Evolutionary conservation across 345 rosid species (phyloP), one percentile per base, ranked within the genome.

Genomic region (Toxicodendron radicans): DNA sequence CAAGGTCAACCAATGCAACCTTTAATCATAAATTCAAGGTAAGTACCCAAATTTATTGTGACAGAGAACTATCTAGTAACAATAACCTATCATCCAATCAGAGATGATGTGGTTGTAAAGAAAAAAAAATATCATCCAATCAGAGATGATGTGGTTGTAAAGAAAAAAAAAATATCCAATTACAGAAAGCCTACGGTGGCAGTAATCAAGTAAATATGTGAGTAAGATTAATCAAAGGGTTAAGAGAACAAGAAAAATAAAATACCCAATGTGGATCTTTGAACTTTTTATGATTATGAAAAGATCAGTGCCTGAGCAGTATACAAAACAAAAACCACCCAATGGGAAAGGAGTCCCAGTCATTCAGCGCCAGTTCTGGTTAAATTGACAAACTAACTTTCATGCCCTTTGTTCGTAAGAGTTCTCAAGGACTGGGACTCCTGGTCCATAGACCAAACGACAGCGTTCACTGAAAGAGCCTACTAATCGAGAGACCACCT

Each of bases 381-480:
- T 33, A 48, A 17, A 27, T 18, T 1, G 49, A 21, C 32, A 20
- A n/a, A 21, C 3, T 58, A 46, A 53, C 17, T 24, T 78, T 85
- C 77, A 90, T 23, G 84, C 88, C 78, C 88, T 85, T 74, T 88
- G 87, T 54, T 77, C 86, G 41, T 79, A 82, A 10, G 95, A 66
- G 68, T 88, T 86, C 76, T 92, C 91, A 24, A 85, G 91, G 41
- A 94, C 78, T 63, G 51, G 87, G 43, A 88, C 83, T 54, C 85
- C 97, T 7, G 87, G 94, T 35, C 97, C 99, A 69, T 87, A 92
- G 51, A 91, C 85, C 84, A 91, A 74, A 17, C 84, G 72, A 82
- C 99, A 95, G 53, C 92, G 87, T 27, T 95, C 94, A 7, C 80
- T 85, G 78, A 92, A 88, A 33, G 89, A 91, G 58, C 95, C 89